Percentiles rank a stretch among this genome's conserved stretches.
phyloP scores from a whole-genome alignment of 768 basidiomycete species.

The Suillus ampliporus region DNA sequence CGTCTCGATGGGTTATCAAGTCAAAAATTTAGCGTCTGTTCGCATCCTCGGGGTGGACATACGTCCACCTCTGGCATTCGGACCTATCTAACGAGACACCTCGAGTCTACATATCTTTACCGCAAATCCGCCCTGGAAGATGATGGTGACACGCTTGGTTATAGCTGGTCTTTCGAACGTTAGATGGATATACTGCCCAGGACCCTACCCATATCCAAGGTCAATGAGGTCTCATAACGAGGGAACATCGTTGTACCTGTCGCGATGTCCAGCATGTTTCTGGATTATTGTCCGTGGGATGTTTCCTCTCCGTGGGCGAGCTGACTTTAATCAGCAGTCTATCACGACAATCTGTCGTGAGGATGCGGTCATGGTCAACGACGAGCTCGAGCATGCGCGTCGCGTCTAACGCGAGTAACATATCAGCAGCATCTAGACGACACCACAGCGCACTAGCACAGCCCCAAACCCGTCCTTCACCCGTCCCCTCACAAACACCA shows the following conservation, averaged over 20 bases:
- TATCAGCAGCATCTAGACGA: too few species aligned
- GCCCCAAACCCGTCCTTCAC: conserved; percentile 29
- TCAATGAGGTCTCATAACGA: conserved; percentile 3
- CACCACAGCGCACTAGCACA: conserved; percentile 48
- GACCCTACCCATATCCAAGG: conserved; percentile 52
- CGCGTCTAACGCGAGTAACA: conserved; percentile 13
- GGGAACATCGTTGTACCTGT: conserved; percentile 51
- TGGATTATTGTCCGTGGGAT: conserved; percentile 69
- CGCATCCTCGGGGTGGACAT: conserved; percentile 78
- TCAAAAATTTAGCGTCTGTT: conserved; percentile 76
- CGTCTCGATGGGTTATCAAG: conserved; percentile 35
- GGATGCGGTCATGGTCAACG: conserved; percentile 28
- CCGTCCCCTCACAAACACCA: too few species aligned
- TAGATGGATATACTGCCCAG: conserved; percentile 78
- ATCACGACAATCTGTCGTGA: too few species aligned
- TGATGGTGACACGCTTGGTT: conserved; percentile 61
- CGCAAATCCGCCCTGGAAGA: conserved; percentile 89
- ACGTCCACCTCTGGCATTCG: conserved; percentile 56
- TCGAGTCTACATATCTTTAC: conserved; percentile 67
- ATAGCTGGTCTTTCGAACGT: conserved; percentile 56
- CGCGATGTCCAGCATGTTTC: conserved; percentile 90
- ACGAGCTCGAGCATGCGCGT: conserved; percentile 24
- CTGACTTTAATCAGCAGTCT: too few species aligned
- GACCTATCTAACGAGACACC: conserved; percentile 38
- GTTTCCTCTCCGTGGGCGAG: conserved; percentile 69